Evolutionary conservation across 2,329 filamentous ascomycete genomes (phyloP).

Genomic region (Coleophoma eucalyptorum): DNA sequence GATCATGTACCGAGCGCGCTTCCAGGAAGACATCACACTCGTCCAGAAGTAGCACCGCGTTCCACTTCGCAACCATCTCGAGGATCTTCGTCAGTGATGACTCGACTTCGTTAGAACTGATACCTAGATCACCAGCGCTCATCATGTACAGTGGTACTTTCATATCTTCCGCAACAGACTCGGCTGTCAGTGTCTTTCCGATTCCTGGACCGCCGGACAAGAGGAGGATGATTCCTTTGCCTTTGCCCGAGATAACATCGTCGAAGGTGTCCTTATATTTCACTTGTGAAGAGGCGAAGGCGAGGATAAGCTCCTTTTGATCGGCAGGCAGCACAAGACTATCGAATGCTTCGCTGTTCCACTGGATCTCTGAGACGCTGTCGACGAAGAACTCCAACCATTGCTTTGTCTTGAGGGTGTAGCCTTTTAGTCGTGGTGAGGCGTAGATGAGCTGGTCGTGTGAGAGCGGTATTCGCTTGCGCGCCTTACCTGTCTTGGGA

Average conservation of each 20-base stretch:
- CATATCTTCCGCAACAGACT: slow-evolving; percentile 23
- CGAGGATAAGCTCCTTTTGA: slow-evolving; percentile 47
- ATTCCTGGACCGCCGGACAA: slow-evolving; percentile 44
- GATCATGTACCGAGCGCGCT: slow-evolving; percentile 23
- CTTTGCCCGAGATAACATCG: slow-evolving; percentile 48
- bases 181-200: slow-evolving; percentile 39
- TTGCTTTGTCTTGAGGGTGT: slow-evolving; percentile 41
- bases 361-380: slow-evolving; percentile 38
- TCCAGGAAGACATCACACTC: slow-evolving; percentile 62
- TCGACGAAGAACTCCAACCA: slow-evolving; percentile 48
- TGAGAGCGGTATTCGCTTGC: slow-evolving; percentile 23
- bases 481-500: slow-evolving; percentile 11
- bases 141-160: slow-evolving; percentile 22
- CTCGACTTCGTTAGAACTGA: slow-evolving; percentile 36
- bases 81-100: slow-evolving; percentile 61
- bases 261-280: slow-evolving; percentile 38
- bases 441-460: slow-evolving; percentile 38
- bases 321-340: slow-evolving; percentile 44
- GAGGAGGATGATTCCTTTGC: slow-evolving; percentile 46
- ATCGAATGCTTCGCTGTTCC: slow-evolving; percentile 44
- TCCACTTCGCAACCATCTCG: slow-evolving; percentile 71
- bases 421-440: slow-evolving; percentile 40
- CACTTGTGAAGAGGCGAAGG: slow-evolving; percentile 45
- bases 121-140: slow-evolving; percentile 45
- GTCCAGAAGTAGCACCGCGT: slow-evolving; percentile 67